Evolutionary conservation across 2,329 filamentous ascomycete genomes (phyloP), one percentile per base, ranked within the genome.

Genomic region (Thermochaetoides dissita): DNA sequence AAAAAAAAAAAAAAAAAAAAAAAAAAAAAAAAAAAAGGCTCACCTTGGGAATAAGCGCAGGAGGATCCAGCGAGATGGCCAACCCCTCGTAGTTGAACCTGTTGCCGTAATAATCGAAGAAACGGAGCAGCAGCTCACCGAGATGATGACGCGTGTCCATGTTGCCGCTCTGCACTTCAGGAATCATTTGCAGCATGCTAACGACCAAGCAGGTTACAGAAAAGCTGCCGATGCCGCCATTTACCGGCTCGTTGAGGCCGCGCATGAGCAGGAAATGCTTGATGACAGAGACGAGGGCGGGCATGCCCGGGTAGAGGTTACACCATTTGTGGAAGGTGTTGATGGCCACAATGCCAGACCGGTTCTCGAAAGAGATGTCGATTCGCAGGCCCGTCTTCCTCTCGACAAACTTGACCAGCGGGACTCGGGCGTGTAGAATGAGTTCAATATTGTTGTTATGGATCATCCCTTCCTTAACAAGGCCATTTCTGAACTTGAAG

Each of bases 231-330:
- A 98, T 77, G 3, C 91, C 91, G 43, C 91, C 91, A 46, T 79
- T 84, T 34, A 84, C 82, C 4, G 94, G 88, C 60, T 98, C 91
- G 52, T 95, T 95, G 40, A 95, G 68, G 1, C 81, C 84, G 47
- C 87, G 78, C 76, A 98, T 93, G 33, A 83, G 70, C 28, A 98
- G 67, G 46, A 93, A 88, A 51, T 98, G 91, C 64, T 98, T 98
- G 62, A 98, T 74, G 28, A 96, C 59, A 0, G 86, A 81, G 33
- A 94, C 85, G 24, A 98, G 66, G 34, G 84, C 75, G 0, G 86
- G 83, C 84, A 96, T 88, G 7, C 79, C 77, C 1, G 89, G 88
- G 50, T 81, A 94, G 41, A 80, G 66, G 10, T 67, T 53, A 60
- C 84, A 88, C 91, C 91, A 98, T 0, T 66, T 59, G 41, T 77